Evolutionary conservation across 1,284 basidiomycete species (phyloP).

Genomic region (Sporisorium graminicola): DNA sequence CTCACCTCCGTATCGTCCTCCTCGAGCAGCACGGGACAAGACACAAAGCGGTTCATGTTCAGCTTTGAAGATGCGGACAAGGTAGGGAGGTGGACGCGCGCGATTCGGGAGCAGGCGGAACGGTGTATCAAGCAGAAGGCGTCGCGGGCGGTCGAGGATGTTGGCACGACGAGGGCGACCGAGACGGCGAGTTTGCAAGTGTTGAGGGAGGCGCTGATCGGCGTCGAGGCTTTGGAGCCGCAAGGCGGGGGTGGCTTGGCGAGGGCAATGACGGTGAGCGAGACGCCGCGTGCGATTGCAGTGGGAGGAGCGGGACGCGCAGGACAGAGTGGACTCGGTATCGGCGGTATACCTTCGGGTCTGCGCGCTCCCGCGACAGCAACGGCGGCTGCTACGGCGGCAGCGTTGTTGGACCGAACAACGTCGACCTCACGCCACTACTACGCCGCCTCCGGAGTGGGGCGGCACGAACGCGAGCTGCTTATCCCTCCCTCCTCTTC

Average conservation of each 20-base stretch:
- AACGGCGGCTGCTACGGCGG: neutral
- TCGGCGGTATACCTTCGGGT: neutral
- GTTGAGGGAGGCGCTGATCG: slow-evolving; percentile 55
- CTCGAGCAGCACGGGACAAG: neutral
- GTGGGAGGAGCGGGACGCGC: neutral
- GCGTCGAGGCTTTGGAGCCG: neutral
- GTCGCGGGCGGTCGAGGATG: neutral
- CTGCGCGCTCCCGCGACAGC: neutral
- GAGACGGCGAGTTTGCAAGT: slow-evolving; percentile 48
- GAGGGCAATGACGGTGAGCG: slow-evolving; percentile 21
- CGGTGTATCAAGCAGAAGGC: slow-evolving; percentile 18
- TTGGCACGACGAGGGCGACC: slow-evolving; percentile 14
- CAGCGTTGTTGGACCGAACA: slow-evolving; percentile 31
- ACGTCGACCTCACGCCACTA: slow-evolving; percentile 53
- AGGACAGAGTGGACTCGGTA: neutral
- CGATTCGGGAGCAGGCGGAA: slow-evolving; percentile 20
- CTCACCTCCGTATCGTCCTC: slow-evolving; percentile 20
- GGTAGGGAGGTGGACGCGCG: slow-evolving; percentile 26
- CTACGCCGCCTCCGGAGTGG: slow-evolving; percentile 40
- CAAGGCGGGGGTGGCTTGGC: slow-evolving; percentile 5
- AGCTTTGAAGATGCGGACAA: slow-evolving; percentile 48
- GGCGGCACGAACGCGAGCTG: slow-evolving; percentile 36
- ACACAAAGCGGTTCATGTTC: slow-evolving; percentile 53
- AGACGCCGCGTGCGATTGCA: too few relatives aligned
- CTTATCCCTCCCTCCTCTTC: slow-evolving; percentile 14